phyloP scores from a whole-genome alignment of 208 protist species.

The Borovskyia barvae region DNA sequence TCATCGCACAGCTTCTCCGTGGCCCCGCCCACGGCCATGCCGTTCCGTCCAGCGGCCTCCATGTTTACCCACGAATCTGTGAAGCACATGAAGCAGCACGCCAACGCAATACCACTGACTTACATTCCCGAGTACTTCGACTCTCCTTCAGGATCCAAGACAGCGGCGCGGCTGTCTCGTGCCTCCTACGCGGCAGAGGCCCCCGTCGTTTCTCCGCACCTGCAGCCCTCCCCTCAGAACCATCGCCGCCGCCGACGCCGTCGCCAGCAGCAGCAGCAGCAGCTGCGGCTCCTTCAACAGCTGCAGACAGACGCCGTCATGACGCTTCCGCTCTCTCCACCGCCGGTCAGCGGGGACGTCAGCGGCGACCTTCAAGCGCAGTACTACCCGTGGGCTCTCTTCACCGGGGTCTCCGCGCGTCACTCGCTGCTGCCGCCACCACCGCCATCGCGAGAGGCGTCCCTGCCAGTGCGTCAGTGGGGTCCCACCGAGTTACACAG shows the following conservation, averaged over 20 bases:
- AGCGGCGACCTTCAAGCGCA: constrained; percentile 1
- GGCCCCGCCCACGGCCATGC: neutral
- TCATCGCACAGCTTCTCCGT: neutral
- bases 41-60: constrained; percentile 13
- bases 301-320: constrained; percentile 5
- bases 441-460: constrained; percentile 4
- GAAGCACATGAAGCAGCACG: constrained; percentile 20
- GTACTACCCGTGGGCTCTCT: constrained; percentile 25
- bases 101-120: constrained; percentile 15
- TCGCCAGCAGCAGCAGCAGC: neutral
- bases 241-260: neutral
- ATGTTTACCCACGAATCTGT: constrained; percentile 20
- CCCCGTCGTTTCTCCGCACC: neutral
- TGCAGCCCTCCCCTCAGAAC: too few relatives aligned
- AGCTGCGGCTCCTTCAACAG: neutral
- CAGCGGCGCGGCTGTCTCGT: neutral
- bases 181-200: too few relatives aligned
- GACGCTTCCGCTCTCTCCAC: constrained; percentile 16
- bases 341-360: constrained; percentile 7
- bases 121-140: constrained; percentile 29
- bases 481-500: constrained; percentile 2
- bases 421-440: neutral
- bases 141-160: neutral
- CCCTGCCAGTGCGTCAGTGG: constrained; percentile 16
- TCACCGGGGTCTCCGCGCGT: neutral